Conservation (phyloP, 805 yeast genomes). For the Myxozyma melibiosi region DNA sequence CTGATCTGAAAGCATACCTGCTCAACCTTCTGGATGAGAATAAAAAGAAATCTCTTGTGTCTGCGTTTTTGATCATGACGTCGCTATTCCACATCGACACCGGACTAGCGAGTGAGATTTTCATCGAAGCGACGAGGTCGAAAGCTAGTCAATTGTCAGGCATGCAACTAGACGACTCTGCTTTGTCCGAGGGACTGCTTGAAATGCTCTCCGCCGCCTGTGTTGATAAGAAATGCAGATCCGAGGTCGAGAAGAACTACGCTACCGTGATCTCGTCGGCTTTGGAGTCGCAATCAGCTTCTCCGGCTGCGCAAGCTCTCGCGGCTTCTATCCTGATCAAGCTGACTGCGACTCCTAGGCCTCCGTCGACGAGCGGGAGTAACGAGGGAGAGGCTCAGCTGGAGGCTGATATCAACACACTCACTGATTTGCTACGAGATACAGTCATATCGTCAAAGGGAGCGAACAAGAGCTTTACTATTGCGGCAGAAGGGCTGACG, state of each 20-base stretch:
- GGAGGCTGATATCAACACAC: conserved; percentile 33
- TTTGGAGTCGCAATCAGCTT: conserved; percentile 27
- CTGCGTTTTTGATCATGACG: conserved; percentile 38
- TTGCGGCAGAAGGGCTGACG: conserved; percentile 44
- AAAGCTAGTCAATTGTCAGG: conserved; percentile 19
- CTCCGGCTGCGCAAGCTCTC: conserved; percentile 34
- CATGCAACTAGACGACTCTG: conserved; percentile 30
- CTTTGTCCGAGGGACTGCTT: conserved; percentile 36
- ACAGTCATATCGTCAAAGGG: conserved; percentile 26
- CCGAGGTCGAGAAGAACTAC: conserved; percentile 36
- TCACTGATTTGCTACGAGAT: conserved; percentile 40
- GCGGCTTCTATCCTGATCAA: conserved; percentile 45
- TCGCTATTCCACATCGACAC: conserved; percentile 39
- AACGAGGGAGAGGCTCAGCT: conserved; percentile 23
- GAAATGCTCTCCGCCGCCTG: conserved; percentile 44
- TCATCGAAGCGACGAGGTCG: conserved; percentile 32
- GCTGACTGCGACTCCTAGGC: conserved; percentile 36
- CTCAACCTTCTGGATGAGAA: conserved; percentile 10
- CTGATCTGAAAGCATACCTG: conserved; percentile 8
- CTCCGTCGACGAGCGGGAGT: conserved; percentile 29
- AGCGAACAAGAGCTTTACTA: conserved; percentile 14
- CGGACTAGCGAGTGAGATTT: conserved; percentile 35
- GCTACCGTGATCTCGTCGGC: conserved; percentile 34
- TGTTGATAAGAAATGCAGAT: conserved; percentile 39
- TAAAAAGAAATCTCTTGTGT: conserved; percentile 20